These are phyloP conservation scores for Ceratocystis albifundus DNA, from an alignment of 2,329 filamentous ascomycete species.

Conservation along the genomic window DNA sequence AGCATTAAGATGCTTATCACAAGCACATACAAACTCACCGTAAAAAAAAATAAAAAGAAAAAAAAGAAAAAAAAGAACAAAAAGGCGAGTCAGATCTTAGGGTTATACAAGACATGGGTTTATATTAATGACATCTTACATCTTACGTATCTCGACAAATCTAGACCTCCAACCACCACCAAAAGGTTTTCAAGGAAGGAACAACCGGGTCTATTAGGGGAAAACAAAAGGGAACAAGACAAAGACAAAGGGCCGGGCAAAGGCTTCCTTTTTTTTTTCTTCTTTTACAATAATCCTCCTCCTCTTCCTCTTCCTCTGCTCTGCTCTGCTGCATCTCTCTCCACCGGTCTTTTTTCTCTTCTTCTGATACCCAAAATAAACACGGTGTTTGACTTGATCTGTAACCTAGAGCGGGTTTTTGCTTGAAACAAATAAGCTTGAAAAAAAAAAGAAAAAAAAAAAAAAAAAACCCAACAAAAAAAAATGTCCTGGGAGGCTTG, in stretches of 20 bases:
- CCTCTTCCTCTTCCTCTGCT: neutral
- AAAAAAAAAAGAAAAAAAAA: neutral
- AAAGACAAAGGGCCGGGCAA: neutral
- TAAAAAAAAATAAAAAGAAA: neutral
- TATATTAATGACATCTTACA: neutral
- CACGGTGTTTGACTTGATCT: conserved; percentile 7
- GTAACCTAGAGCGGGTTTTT: conserved; percentile 9
- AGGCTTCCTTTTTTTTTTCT: neutral
- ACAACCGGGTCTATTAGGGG: neutral
- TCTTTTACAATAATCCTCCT: too few species aligned
- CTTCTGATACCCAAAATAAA: neutral
- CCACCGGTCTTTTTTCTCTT: too few species aligned
- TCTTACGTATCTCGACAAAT: neutral
- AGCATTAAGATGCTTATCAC: conserved; percentile 7
- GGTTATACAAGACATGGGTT: conserved; percentile 9
- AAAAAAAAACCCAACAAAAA: neutral
- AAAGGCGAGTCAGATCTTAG: neutral
- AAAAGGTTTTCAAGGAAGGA: neutral
- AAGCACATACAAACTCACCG: neutral
- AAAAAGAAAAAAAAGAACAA: neutral
- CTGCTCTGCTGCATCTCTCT: neutral
- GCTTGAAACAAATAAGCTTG: conserved; percentile 14
- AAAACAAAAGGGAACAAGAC: neutral
- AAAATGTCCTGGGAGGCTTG: neutral
- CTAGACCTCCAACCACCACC: neutral